Evolutionary conservation across 1,284 basidiomycete genomes (phyloP).

Genomic region (Irpex lacteus): DNA sequence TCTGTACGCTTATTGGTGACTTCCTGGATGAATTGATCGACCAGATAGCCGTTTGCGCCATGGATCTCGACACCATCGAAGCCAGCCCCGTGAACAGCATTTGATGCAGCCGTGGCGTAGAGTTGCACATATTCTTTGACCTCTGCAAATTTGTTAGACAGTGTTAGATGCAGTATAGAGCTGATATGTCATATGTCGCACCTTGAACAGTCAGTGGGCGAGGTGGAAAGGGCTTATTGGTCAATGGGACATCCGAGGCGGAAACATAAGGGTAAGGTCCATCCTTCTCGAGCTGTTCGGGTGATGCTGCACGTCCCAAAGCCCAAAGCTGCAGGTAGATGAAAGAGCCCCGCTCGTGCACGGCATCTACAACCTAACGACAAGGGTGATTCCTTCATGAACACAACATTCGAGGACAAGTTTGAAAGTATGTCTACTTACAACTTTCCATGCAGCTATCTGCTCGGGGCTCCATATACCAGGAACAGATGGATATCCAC

Average conservation of each 20-base stretch:
- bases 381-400: neutral
- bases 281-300: slow-evolving; percentile 26
- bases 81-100: slow-evolving; percentile 40
- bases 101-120: slow-evolving; percentile 38
- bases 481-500: slow-evolving; percentile 36
- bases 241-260: slow-evolving; percentile 42
- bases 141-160: slow-evolving; percentile 4
- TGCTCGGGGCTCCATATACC: slow-evolving; percentile 46
- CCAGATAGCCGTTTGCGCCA: slow-evolving; percentile 36
- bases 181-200: neutral
- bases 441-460: slow-evolving; percentile 45
- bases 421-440: slow-evolving; percentile 17
- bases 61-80: slow-evolving; percentile 43
- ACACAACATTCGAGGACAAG: neutral
- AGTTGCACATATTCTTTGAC: slow-evolving; percentile 36
- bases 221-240: slow-evolving; percentile 30
- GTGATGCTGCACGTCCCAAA: slow-evolving; percentile 36
- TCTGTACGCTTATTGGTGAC: slow-evolving; percentile 53
- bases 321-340: slow-evolving; percentile 50
- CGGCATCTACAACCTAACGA: slow-evolving; percentile 26
- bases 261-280: slow-evolving; percentile 32
- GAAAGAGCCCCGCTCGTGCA: slow-evolving; percentile 33
- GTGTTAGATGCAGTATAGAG: neutral
- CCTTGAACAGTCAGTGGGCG: slow-evolving; percentile 33
- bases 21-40: slow-evolving; percentile 43